A percentile compares a stretch with the other conserved stretches of the same genome.
These are phyloP conservation scores for Penicillium verrucosum DNA, from an alignment of 2,329 filamentous ascomycete genomes.

Conservation along the genomic window DNA sequence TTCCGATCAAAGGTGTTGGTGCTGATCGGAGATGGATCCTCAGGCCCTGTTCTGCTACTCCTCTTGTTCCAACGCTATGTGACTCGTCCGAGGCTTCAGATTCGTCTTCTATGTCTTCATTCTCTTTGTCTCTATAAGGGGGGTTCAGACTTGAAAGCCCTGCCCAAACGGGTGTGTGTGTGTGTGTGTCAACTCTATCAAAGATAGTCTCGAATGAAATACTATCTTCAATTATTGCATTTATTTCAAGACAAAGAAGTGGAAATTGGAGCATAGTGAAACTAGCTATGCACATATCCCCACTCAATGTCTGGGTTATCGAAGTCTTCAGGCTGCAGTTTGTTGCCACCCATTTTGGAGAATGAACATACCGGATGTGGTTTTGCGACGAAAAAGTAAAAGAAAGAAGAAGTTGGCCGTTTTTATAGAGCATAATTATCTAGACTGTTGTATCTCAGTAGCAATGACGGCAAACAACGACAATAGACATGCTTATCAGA, in stretches of 20 bases:
- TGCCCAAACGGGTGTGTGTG: not conserved
- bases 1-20: slow-evolving; percentile 7
- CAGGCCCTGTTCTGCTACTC: slow-evolving; percentile 7
- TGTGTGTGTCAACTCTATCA: not conserved
- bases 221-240: not conserved
- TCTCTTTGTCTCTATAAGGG: not conserved
- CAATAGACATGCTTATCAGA: no score
- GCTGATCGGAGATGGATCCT: slow-evolving; percentile 3
- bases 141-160: not conserved
- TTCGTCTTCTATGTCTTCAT: not conserved
- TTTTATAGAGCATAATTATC: no score
- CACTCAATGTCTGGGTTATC: no score
- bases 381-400: no score
- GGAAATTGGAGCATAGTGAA: no score
- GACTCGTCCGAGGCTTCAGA: not conserved
- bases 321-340: no score
- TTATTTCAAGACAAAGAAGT: not conserved
- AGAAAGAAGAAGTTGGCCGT: no score
- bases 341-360: no score
- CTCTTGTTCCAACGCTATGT: slow-evolving; percentile 3
- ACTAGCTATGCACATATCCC: no score
- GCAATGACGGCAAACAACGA: no score
- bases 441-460: no score
- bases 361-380: no score
- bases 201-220: not conserved